Evolutionary conservation across 2,329 filamentous ascomycete genomes (phyloP).

Genomic region (Didymella lethalis): DNA sequence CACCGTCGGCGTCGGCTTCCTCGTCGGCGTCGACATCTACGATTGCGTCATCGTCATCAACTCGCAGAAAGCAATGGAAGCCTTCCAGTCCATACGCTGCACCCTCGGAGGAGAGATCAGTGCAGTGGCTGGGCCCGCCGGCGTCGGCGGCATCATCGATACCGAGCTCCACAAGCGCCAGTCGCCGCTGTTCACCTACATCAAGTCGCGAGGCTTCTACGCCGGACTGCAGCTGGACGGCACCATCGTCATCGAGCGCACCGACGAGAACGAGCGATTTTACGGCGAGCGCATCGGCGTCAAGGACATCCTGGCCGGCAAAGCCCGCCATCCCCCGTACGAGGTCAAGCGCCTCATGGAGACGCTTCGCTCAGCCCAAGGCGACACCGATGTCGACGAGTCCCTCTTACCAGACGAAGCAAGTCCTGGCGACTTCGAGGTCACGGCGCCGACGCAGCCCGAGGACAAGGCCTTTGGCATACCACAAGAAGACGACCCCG

Average conservation of each 20-base stretch:
- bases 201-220: constrained; percentile 89
- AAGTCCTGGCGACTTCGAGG: constrained; percentile 77
- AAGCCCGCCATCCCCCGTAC: constrained; percentile 63
- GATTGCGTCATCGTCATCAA: constrained; percentile 95
- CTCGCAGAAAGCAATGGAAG: constrained; percentile 80
- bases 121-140: constrained; percentile 78
- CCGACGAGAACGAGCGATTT: constrained; percentile 87
- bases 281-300: constrained; percentile 73
- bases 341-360: constrained; percentile 72
- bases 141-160: constrained; percentile 77
- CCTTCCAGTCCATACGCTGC: constrained; percentile 79
- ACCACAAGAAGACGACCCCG: constrained; percentile 80
- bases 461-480: constrained; percentile 72
- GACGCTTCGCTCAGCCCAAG: constrained; percentile 87
- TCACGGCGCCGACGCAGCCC: constrained; percentile 49
- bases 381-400: constrained; percentile 77
- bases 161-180: constrained; percentile 72
- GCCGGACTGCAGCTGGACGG: constrained; percentile 87
- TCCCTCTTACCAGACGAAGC: constrained; percentile 72
- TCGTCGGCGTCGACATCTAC: constrained; percentile 93
- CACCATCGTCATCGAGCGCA: constrained; percentile 83
- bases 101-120: constrained; percentile 84
- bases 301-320: constrained; percentile 69
- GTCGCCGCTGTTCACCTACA: constrained; percentile 80
- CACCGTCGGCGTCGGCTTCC: constrained; percentile 85